A percentile compares a stretch with the other conserved stretches of the same genome.
These are phyloP conservation scores for Desmodesmus armatus DNA, from an alignment of 139 green algal genomes.

Conservation along the genomic window DNA sequence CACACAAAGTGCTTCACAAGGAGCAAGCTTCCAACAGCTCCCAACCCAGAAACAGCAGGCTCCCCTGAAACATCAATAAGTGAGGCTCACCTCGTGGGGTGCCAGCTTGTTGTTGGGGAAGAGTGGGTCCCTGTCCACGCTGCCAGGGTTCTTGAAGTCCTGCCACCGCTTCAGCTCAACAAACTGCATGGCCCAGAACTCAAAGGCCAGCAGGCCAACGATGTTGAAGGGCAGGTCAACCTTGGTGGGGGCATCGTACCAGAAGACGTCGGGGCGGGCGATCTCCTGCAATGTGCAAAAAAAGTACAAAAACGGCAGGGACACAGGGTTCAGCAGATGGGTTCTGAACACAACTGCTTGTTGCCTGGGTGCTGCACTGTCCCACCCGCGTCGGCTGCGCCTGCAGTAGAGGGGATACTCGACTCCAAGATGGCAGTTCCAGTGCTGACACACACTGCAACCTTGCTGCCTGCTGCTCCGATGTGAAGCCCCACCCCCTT, in stretches of 20 bases:
- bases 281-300: no score
- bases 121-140: conserved; percentile 84
- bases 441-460: no score
- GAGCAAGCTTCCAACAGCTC: no score
- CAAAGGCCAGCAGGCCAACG: conserved; percentile 81
- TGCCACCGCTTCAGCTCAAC: conserved; percentile 78
- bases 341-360: no score
- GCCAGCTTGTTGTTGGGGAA: conserved; percentile 82
- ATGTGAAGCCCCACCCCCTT: no score
- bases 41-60: not conserved
- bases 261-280: conserved; percentile 80
- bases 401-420: no score
- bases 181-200: conserved; percentile 92
- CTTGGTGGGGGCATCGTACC: conserved; percentile 59
- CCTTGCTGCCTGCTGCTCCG: no score
- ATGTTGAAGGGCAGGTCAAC: conserved; percentile 78
- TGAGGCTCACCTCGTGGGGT: conserved; percentile 67
- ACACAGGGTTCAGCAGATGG: not conserved
- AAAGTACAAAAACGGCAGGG: not conserved
- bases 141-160: conserved; percentile 86
- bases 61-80: not conserved
- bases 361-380: no score
- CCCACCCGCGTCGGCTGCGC: no score
- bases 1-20: no score
- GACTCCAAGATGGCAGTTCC: no score